Evolutionary conservation across 2,329 filamentous ascomycete species (phyloP).

Genomic region (Cordyceps pruinosa): DNA sequence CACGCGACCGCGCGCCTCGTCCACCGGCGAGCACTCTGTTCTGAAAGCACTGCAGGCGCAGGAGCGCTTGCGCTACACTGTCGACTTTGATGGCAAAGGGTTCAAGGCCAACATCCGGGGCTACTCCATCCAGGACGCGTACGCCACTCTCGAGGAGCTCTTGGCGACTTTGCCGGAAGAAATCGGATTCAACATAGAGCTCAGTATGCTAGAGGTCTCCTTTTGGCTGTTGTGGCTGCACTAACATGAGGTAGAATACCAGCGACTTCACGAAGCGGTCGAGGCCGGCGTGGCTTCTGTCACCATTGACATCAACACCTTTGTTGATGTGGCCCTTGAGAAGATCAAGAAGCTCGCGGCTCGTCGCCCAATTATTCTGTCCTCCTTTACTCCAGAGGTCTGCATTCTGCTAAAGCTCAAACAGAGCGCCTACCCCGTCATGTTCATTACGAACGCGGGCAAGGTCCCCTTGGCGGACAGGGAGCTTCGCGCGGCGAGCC

Average conservation of each 20-base stretch:
- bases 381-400: conserved; percentile 30
- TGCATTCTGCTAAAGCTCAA: conserved; percentile 27
- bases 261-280: conserved; percentile 30
- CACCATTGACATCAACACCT: conserved; percentile 32
- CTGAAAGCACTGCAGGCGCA: conserved; percentile 17
- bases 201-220: conserved; percentile 23
- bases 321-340: conserved; percentile 30
- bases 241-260: conserved; percentile 27
- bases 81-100: conserved; percentile 32
- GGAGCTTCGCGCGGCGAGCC: conserved; percentile 28
- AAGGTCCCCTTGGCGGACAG: conserved; percentile 22
- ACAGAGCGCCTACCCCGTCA: conserved; percentile 26
- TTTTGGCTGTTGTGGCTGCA: background rate
- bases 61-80: conserved; percentile 30
- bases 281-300: conserved; percentile 27
- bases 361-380: conserved; percentile 26
- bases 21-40: conserved; percentile 18
- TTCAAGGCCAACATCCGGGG: conserved; percentile 35
- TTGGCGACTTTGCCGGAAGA: conserved; percentile 26
- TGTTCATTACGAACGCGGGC: conserved; percentile 28
- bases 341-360: conserved; percentile 21
- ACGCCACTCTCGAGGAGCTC: conserved; percentile 32
- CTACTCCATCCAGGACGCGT: conserved; percentile 29
- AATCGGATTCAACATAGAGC: conserved; percentile 34
- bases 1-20: conserved; percentile 17